phyloP scores from a whole-genome alignment of 495 filamentous ascomycete genomes.

The Aspergillus taichungensis region DNA sequence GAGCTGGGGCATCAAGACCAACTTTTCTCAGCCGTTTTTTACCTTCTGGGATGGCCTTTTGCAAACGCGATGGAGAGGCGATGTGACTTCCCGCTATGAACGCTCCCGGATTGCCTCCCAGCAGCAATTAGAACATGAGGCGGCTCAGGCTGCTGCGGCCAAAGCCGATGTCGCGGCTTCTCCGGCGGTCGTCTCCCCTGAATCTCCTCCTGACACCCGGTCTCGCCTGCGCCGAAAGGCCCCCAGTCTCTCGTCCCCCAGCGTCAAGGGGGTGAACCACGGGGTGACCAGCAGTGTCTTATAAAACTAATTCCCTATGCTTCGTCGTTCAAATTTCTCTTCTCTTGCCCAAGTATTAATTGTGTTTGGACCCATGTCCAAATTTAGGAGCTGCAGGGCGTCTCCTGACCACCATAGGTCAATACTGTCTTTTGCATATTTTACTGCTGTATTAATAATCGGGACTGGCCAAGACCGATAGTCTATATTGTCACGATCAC shows the following conservation, averaged over 20 bases:
- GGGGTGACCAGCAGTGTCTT: slow-evolving; percentile 33
- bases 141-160: slow-evolving; percentile 7
- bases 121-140: slow-evolving; percentile 29
- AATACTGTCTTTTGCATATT: slow-evolving; percentile 12
- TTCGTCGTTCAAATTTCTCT: not conserved
- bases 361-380: not conserved
- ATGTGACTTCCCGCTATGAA: slow-evolving; percentile 37
- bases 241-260: slow-evolving; percentile 12
- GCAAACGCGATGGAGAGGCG: slow-evolving; percentile 38
- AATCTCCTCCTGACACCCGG: slow-evolving; percentile 22
- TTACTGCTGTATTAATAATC: slow-evolving; percentile 19
- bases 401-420: slow-evolving; percentile 17
- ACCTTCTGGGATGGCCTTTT: slow-evolving; percentile 44
- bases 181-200: slow-evolving; percentile 19
- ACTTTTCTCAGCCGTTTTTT: slow-evolving; percentile 46
- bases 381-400: slow-evolving; percentile 28
- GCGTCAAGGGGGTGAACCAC: slow-evolving; percentile 36
- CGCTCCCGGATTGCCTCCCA: slow-evolving; percentile 34
- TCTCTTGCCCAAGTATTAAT: slow-evolving; percentile 4
- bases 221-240: slow-evolving; percentile 34
- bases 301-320: slow-evolving; percentile 16
- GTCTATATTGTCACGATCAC: slow-evolving; percentile 18
- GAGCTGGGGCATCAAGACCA: slow-evolving; percentile 87
- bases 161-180: slow-evolving; percentile 4
- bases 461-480: slow-evolving; percentile 4